Evolutionary conservation across 1,284 basidiomycete genomes (phyloP).

Genomic region (Ceratobasidium sp.): DNA sequence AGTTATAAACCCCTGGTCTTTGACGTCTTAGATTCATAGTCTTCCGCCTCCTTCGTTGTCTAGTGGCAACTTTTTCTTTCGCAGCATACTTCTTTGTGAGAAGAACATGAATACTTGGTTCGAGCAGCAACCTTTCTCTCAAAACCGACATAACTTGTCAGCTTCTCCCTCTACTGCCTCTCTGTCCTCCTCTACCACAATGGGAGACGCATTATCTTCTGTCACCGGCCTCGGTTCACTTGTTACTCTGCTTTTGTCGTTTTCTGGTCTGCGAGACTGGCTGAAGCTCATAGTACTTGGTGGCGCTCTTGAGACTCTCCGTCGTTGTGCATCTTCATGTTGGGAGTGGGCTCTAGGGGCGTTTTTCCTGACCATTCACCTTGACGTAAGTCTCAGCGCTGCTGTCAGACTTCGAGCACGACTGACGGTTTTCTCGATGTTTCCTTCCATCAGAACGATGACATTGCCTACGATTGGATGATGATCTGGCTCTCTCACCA

Average conservation of each 20-base stretch:
- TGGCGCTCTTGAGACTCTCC: slow-evolving; percentile 69
- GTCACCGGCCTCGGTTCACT: slow-evolving; percentile 53
- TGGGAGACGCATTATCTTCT: slow-evolving; percentile 11
- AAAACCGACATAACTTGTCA: slow-evolving; percentile 4
- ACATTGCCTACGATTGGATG: slow-evolving; percentile 70
- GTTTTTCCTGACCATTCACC: slow-evolving; percentile 74
- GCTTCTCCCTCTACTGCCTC: not conserved
- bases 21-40: slow-evolving; percentile 16
- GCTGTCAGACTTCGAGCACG: not conserved
- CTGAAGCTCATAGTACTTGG: slow-evolving; percentile 73
- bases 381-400: slow-evolving; percentile 61
- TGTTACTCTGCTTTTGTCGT: slow-evolving; percentile 61
- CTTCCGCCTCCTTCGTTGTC: not conserved
- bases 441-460: slow-evolving; percentile 58
- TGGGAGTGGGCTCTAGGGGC: slow-evolving; percentile 66
- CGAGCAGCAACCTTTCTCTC: slow-evolving; percentile 19
- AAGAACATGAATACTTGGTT: slow-evolving; percentile 24
- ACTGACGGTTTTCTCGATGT: not conserved
- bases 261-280: slow-evolving; percentile 72
- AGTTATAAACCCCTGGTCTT: slow-evolving; percentile 12
- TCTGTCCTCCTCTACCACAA: not conserved
- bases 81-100: not conserved
- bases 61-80: slow-evolving; percentile 22
- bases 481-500: slow-evolving; percentile 73
- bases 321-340: slow-evolving; percentile 62